phyloP scores from a whole-genome alignment of 768 basidiomycete genomes.

The Leccinum aurantiacum region DNA sequence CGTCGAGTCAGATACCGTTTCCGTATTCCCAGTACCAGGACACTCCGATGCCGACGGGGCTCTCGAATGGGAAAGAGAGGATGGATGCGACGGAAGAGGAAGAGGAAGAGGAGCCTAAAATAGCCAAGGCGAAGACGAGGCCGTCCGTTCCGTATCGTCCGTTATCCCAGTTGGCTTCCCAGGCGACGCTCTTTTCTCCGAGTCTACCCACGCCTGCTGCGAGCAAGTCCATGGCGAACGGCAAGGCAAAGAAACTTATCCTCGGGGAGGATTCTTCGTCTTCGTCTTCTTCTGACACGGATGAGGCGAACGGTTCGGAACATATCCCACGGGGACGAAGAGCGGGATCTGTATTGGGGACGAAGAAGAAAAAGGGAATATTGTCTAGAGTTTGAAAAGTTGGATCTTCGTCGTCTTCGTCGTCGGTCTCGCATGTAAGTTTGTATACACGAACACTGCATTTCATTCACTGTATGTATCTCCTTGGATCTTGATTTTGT shows the following conservation, averaged over 20 bases:
- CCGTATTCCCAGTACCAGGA: slow-evolving; percentile 50
- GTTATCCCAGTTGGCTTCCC: slow-evolving; percentile 52
- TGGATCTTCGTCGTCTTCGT: background rate
- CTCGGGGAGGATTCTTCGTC: slow-evolving; percentile 28
- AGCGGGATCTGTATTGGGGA: slow-evolving; percentile 44
- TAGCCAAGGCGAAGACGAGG: slow-evolving; percentile 22
- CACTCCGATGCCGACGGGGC: slow-evolving; percentile 6
- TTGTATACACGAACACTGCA: background rate
- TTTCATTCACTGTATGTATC: background rate
- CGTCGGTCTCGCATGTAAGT: background rate
- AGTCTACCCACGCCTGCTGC: slow-evolving; percentile 34
- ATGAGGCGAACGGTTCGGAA: slow-evolving; percentile 34
- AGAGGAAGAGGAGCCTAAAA: slow-evolving; percentile 9
- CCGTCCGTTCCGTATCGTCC: slow-evolving; percentile 37
- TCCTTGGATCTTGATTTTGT: background rate
- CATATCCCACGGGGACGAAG: slow-evolving; percentile 62
- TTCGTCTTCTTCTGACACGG: slow-evolving; percentile 42
- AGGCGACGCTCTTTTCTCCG: slow-evolving; percentile 35
- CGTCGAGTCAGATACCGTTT: slow-evolving; percentile 53
- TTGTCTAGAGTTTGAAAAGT: slow-evolving; percentile 9
- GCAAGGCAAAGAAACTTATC: slow-evolving; percentile 26
- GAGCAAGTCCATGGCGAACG: slow-evolving; percentile 26
- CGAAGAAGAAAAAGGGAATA: slow-evolving; percentile 29
- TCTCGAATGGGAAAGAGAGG: slow-evolving; percentile 36
- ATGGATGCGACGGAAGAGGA: slow-evolving; percentile 31